Conservation (phyloP, 805 yeast genomes). For the Barnettozyma populi region DNA sequence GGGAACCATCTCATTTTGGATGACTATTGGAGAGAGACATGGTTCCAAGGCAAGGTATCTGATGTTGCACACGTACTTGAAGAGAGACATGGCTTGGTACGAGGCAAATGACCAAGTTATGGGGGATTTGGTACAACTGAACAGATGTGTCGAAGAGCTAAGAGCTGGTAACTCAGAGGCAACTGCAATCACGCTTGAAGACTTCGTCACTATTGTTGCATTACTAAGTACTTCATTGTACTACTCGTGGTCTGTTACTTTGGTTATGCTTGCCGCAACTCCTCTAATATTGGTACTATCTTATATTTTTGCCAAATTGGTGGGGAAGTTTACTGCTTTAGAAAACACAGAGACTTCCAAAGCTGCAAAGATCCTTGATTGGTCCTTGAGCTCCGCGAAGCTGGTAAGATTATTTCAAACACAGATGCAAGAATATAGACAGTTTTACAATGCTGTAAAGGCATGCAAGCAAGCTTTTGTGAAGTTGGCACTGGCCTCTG, state of each 20-base stretch:
- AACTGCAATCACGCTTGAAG: constrained; percentile 50
- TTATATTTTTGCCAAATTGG: constrained; percentile 42
- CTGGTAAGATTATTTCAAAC: constrained; percentile 61
- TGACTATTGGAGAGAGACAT: constrained; percentile 66
- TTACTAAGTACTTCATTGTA: constrained; percentile 60
- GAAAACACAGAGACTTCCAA: constrained; percentile 55
- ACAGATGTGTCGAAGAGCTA: constrained; percentile 70
- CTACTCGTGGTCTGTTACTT: constrained; percentile 80
- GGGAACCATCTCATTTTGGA: constrained; percentile 57
- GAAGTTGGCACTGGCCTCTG: constrained; percentile 40
- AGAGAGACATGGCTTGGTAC: constrained; percentile 53
- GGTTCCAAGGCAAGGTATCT: constrained; percentile 48
- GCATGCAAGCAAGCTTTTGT: constrained; percentile 35
- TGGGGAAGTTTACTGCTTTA: constrained; percentile 40
- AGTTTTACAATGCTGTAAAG: constrained; percentile 32
- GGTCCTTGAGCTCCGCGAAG: constrained; percentile 58
- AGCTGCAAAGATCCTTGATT: constrained; percentile 59
- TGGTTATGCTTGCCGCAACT: constrained; percentile 66
- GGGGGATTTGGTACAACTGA: constrained; percentile 62
- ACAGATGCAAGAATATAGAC: constrained; percentile 42
- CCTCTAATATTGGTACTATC: constrained; percentile 60
- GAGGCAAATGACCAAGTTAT: constrained; percentile 49
- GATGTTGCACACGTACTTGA: constrained; percentile 41
- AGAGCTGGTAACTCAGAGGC: constrained; percentile 66
- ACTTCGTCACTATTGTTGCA: constrained; percentile 47